These are phyloP conservation scores for Ceriops zippeliana DNA, from an alignment of 345 rosid species.

Conservation along the genomic window DNA sequence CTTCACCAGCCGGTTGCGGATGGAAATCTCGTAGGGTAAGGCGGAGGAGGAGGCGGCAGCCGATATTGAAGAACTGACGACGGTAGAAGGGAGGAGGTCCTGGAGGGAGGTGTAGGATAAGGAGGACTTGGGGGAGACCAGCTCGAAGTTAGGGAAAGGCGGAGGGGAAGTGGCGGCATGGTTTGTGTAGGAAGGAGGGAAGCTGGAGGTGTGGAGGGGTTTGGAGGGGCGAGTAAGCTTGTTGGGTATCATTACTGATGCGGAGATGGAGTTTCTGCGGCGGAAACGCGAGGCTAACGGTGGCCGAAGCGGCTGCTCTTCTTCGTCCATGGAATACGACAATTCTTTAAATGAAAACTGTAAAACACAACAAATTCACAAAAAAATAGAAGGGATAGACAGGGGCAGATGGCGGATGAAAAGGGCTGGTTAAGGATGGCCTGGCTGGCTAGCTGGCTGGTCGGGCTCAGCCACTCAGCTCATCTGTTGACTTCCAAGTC, in stretches of 20 bases:
- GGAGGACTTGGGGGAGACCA: slow-evolving; percentile 37
- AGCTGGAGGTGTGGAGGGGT: slow-evolving; percentile 28
- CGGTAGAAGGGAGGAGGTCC: slow-evolving; percentile 57
- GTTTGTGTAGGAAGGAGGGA: slow-evolving; percentile 11
- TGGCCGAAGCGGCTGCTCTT: not conserved
- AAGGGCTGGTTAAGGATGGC: too few relatives aligned
- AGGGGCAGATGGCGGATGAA: not conserved
- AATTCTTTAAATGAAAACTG: not conserved
- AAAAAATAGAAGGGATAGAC: not conserved
- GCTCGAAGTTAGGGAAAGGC: slow-evolving; percentile 9
- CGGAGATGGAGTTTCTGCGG: slow-evolving; percentile 52
- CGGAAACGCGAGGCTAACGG: slow-evolving; percentile 25
- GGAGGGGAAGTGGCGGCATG: slow-evolving; percentile 13
- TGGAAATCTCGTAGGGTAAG: slow-evolving; percentile 57
- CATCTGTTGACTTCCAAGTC: too few relatives aligned
- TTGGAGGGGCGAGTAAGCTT: slow-evolving; percentile 20
- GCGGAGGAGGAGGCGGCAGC: slow-evolving; percentile 21
- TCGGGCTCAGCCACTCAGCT: too few relatives aligned
- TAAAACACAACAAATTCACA: not conserved
- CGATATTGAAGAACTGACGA: slow-evolving; percentile 51
- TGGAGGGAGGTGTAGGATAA: slow-evolving; percentile 66
- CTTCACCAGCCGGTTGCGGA: slow-evolving; percentile 82
- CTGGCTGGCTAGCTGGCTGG: too few relatives aligned
- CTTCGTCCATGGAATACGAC: not conserved
- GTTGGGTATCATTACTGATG: slow-evolving; percentile 21